These are phyloP conservation scores for Copromyces sp. DNA, from an alignment of 495 filamentous ascomycete genomes.

Conservation along the genomic window DNA sequence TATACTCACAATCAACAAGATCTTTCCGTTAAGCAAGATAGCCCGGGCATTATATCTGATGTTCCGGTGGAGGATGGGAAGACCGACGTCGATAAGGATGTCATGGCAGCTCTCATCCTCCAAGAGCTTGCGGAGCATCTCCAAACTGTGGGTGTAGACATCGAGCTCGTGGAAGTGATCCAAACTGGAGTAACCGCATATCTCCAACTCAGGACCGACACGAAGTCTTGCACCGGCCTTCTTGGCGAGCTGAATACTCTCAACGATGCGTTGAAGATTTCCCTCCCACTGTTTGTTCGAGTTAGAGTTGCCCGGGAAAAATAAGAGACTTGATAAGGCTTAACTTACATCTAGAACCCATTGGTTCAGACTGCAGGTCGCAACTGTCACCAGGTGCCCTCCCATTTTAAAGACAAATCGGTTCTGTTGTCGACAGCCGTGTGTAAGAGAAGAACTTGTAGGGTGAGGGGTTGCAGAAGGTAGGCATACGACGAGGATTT, in stretches of 20 bases:
- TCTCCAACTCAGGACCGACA: constrained; percentile 52
- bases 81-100: constrained; percentile 72
- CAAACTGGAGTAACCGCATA: constrained; percentile 53
- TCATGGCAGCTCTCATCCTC: constrained; percentile 53
- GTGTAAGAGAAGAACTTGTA: not conserved
- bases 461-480: not conserved
- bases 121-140: constrained; percentile 58
- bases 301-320: constrained; percentile 17
- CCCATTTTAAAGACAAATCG: constrained; percentile 6
- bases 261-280: constrained; percentile 63
- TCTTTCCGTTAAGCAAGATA: constrained; percentile 55
- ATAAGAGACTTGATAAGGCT: not conserved
- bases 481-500: not conserved
- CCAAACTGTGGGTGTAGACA: constrained; percentile 59
- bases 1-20: constrained; percentile 49
- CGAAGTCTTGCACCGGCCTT: constrained; percentile 57
- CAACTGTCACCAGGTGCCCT: constrained; percentile 32
- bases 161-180: constrained; percentile 61
- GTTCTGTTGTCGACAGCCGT: not conserved
- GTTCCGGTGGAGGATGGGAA: constrained; percentile 59
- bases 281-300: constrained; percentile 64
- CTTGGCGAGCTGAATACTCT: constrained; percentile 65
- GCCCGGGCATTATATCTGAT: constrained; percentile 66
- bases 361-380: constrained; percentile 42
- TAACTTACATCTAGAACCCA: constrained; percentile 59